Evolutionary conservation across 768 basidiomycete genomes (phyloP).

Genomic region (Rubroboletus satanas): DNA sequence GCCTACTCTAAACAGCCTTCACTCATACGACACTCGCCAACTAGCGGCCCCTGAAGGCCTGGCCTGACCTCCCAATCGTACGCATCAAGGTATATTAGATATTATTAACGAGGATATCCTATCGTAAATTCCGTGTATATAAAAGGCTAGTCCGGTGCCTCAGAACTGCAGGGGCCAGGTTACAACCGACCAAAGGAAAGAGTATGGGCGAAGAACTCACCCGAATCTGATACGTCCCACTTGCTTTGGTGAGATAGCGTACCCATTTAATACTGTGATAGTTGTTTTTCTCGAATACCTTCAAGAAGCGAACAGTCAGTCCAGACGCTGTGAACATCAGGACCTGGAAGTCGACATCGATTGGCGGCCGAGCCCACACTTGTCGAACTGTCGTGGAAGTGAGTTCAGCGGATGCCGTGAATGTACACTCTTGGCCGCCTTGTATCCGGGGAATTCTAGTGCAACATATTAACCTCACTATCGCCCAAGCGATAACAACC

Average conservation of each 20-base stretch:
- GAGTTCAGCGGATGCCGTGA: constrained; percentile 76
- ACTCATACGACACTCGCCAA: neutral
- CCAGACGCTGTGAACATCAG: constrained; percentile 99
- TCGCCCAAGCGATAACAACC: neutral
- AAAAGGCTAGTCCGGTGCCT: constrained; percentile 10
- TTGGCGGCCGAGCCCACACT: constrained; percentile 97
- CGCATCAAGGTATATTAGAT: constrained; percentile 25
- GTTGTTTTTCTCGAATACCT: constrained; percentile 94
- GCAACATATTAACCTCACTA: neutral
- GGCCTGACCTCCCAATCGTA: constrained; percentile 6
- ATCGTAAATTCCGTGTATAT: constrained; percentile 26
- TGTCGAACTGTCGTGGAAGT: constrained; percentile 89
- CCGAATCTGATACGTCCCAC: constrained; percentile 89
- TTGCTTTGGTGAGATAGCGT: constrained; percentile 89
- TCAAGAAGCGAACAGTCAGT: constrained; percentile 92
- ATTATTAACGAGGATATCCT: constrained; percentile 23
- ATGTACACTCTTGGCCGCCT: constrained; percentile 86
- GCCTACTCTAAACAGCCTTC: neutral
- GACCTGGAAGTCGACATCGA: constrained; percentile 98
- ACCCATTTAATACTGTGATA: constrained; percentile 98
- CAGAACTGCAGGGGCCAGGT: constrained; percentile 24
- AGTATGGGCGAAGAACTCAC: constrained; percentile 45
- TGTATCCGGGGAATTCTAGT: constrained; percentile 87
- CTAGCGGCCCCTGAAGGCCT: neutral
- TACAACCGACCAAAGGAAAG: neutral